Conservation (phyloP, 2,329 filamentous ascomycete species). For the Claviceps fusiformis region DNA sequence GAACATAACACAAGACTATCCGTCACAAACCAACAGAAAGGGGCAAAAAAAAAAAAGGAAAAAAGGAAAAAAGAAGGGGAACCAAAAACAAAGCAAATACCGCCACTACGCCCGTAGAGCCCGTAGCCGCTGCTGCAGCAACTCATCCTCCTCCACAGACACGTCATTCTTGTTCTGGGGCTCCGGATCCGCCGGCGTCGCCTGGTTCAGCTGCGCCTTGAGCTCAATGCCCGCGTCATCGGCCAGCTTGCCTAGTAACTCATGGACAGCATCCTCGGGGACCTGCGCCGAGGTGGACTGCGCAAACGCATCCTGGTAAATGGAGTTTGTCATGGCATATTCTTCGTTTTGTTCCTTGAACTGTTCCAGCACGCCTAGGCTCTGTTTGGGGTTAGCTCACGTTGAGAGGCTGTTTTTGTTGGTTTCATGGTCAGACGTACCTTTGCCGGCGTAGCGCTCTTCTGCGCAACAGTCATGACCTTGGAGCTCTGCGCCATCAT, state of each 20-base stretch:
- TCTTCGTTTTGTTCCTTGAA: slow-evolving; percentile 50
- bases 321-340: slow-evolving; percentile 52
- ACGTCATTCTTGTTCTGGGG: slow-evolving; percentile 46
- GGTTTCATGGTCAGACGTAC: slow-evolving; percentile 15
- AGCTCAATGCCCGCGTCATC: slow-evolving; percentile 81
- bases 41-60: no score
- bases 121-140: slow-evolving; percentile 47
- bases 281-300: slow-evolving; percentile 61
- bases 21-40: no score
- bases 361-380: slow-evolving; percentile 46
- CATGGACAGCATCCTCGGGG: slow-evolving; percentile 74
- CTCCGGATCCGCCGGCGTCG: slow-evolving; percentile 42
- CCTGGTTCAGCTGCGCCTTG: slow-evolving; percentile 54
- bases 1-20: no score
- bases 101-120: slow-evolving; percentile 34
- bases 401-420: no score
- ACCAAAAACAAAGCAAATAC: neutral
- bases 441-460: slow-evolving; percentile 44
- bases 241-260: slow-evolving; percentile 70
- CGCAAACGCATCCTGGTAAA: slow-evolving; percentile 76
- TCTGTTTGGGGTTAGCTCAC: slow-evolving; percentile 19
- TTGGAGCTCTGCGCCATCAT: slow-evolving; percentile 48
- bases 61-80: no score
- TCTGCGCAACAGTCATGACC: slow-evolving; percentile 45
- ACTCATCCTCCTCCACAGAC: slow-evolving; percentile 67